These are phyloP conservation scores for Salix viminalis DNA, from an alignment of 345 rosid species.

Conservation along the genomic window DNA sequence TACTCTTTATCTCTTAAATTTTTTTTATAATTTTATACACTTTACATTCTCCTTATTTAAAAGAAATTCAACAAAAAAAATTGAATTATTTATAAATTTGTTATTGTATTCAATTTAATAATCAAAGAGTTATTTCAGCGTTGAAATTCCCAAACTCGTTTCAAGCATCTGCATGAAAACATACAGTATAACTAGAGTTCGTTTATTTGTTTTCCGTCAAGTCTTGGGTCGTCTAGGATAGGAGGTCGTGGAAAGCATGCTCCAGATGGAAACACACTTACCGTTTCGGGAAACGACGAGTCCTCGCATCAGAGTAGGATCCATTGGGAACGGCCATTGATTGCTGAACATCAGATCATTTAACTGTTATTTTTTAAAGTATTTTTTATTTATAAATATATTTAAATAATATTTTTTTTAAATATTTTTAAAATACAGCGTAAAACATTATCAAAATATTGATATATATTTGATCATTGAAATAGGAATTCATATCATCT, in stretches of 20 bases:
- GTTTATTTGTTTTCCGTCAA: neutral
- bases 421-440: too few species aligned
- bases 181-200: neutral
- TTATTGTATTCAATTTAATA: too few species aligned
- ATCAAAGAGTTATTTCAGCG: too few species aligned
- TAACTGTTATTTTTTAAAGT: too few species aligned
- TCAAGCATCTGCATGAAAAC: neutral
- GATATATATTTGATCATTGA: constrained; percentile 4
- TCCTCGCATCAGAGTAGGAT: neutral
- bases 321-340: constrained; percentile 24
- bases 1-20: too few species aligned
- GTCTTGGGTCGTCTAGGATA: neutral
- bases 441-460: neutral
- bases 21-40: too few species aligned
- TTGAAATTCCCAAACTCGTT: neutral
- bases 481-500: constrained; percentile 4
- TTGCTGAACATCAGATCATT: constrained; percentile 13
- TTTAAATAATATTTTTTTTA: too few species aligned
- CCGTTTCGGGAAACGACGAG: neutral
- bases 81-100: too few species aligned
- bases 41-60: too few species aligned
- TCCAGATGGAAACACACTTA: neutral
- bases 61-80: too few species aligned
- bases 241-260: neutral
- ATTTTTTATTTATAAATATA: too few species aligned